Conservation (phyloP, 148 eudicot genomes). For the Silene latifolia region DNA sequence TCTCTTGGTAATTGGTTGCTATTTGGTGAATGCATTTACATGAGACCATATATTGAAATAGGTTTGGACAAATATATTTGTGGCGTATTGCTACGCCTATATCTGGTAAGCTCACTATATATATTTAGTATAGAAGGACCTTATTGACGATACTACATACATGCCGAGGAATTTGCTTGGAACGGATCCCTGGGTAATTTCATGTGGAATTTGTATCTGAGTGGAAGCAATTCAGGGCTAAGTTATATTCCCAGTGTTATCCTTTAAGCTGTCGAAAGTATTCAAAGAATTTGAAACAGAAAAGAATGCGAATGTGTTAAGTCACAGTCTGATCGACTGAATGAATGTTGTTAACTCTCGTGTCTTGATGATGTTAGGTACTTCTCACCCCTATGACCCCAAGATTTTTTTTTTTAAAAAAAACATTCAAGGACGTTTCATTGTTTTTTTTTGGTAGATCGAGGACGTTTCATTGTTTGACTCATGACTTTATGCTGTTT, state of each 20-base stretch:
- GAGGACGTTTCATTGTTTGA: not conserved
- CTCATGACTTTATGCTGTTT: slow-evolving; percentile 14
- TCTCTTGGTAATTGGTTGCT: not conserved
- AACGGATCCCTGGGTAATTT: not conserved
- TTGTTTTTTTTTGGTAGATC: no score
- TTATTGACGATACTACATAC: no score
- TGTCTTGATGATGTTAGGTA: slow-evolving; percentile 3
- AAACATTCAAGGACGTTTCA: not conserved
- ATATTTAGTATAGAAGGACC: no score
- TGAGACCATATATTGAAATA: not conserved
- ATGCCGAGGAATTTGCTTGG: not conserved
- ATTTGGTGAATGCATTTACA: not conserved
- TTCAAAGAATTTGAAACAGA: not conserved
- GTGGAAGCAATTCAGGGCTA: not conserved
- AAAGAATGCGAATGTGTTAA: not conserved
- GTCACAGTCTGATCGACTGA: not conserved
- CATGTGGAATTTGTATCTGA: not conserved
- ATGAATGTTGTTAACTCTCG: not conserved
- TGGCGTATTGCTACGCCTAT: no score
- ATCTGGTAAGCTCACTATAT: no score
- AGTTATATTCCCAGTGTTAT: not conserved
- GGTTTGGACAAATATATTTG: not conserved
- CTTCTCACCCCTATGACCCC: not conserved
- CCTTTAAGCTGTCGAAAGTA: not conserved
- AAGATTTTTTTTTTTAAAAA: no score